Evolutionary conservation across 495 filamentous ascomycete genomes (phyloP).

Genomic region (Aspergillus kassunensis): DNA sequence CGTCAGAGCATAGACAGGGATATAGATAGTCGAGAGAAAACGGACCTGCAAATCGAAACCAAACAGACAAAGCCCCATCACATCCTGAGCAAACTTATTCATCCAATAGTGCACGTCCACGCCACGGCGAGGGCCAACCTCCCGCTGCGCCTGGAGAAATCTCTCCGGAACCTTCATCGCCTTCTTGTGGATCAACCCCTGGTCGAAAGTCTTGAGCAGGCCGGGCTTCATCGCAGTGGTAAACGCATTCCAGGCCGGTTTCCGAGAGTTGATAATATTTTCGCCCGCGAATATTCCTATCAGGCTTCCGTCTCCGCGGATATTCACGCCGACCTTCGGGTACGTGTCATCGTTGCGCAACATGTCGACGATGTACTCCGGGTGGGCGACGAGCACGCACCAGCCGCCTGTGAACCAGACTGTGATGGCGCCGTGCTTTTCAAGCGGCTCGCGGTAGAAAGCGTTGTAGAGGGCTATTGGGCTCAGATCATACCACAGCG

Average conservation of each 20-base stretch:
- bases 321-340: conserved; percentile 26
- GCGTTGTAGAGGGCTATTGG: background rate
- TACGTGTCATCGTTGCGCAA: conserved; percentile 1
- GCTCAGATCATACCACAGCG: background rate
- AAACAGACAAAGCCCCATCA: conserved; percentile 16
- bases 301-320: no score
- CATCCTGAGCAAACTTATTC: conserved; percentile 13
- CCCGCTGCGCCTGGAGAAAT: conserved; percentile 5
- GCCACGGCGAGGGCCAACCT: background rate
- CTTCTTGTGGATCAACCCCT: background rate
- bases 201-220: background rate
- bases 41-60: conserved; percentile 18
- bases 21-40: background rate
- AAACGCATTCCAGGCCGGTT: no score
- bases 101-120: conserved; percentile 11
- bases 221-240: conserved; percentile 27
- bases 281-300: no score
- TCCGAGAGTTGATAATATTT: no score
- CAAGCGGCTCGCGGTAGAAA: background rate
- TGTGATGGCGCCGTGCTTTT: background rate
- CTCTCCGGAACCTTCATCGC: background rate
- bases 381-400: background rate
- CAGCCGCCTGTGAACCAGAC: background rate
- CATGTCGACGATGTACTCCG: background rate
- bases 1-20: background rate